phyloP scores from a whole-genome alignment of 1,284 basidiomycete species.

The Stygiomarasmius scandens region DNA sequence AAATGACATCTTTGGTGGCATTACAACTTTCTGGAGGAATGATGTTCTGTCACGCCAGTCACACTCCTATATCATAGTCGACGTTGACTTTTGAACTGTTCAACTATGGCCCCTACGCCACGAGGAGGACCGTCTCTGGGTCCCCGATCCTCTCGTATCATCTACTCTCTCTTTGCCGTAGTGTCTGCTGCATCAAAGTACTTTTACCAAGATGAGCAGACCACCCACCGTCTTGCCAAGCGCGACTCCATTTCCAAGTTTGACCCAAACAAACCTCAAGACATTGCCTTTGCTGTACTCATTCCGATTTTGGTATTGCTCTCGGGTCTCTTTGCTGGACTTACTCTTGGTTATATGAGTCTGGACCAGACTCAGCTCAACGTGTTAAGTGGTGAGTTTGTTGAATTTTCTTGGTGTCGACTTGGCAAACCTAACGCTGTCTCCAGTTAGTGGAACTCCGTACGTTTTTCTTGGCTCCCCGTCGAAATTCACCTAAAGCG shows the following conservation, averaged over 20 bases:
- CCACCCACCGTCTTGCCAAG: background rate
- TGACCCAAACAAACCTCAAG: slow-evolving; percentile 33
- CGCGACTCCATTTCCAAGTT: slow-evolving; percentile 15
- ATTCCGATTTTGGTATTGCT: slow-evolving; percentile 11
- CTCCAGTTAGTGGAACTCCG: slow-evolving; percentile 74
- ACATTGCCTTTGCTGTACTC: slow-evolving; percentile 43
- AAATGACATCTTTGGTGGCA: too few species aligned
- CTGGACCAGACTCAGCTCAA: slow-evolving; percentile 91
- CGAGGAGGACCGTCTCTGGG: background rate
- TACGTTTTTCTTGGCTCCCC: slow-evolving; percentile 37
- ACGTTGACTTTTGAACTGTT: background rate
- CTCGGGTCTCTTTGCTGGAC: slow-evolving; percentile 53
- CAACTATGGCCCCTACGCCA: background rate
- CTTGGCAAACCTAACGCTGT: background rate
- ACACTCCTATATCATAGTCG: too few species aligned
- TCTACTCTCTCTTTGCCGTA: slow-evolving; percentile 22
- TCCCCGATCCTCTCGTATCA: slow-evolving; percentile 16
- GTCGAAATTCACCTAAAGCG: background rate
- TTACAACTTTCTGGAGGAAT: too few species aligned
- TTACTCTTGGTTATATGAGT: slow-evolving; percentile 30
- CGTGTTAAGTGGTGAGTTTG: slow-evolving; percentile 57
- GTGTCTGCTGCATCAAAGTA: slow-evolving; percentile 5
- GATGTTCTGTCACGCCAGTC: too few species aligned
- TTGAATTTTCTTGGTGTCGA: background rate
- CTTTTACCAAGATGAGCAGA: background rate